These are phyloP conservation scores for Stylonectria norvegica DNA, from an alignment of 2,329 filamentous ascomycete species.

Conservation along the genomic window DNA sequence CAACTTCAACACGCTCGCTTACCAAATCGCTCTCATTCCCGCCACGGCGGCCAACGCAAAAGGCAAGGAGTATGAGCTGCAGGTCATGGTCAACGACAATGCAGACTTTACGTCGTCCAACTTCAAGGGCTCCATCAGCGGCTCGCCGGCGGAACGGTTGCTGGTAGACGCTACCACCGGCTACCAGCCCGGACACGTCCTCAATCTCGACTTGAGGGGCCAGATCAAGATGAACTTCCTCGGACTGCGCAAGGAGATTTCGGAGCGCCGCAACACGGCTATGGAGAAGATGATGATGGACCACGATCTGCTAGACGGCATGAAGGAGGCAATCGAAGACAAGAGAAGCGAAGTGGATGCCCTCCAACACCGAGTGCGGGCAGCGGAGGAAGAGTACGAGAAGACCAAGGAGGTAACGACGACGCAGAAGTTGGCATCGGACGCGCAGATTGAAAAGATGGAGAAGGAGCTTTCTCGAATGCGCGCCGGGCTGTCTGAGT, in stretches of 20 bases:
- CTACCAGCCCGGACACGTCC: conserved; percentile 83
- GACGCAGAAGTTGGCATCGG: conserved; percentile 82
- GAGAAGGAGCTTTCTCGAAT: conserved; percentile 97
- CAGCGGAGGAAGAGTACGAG: conserved; percentile 90
- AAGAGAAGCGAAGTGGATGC: conserved; percentile 91
- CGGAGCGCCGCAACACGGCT: conserved; percentile 76
- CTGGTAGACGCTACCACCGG: conserved; percentile 78
- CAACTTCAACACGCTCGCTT: conserved; percentile 88
- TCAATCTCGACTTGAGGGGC: conserved; percentile 85
- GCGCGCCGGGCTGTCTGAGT: conserved; percentile 77
- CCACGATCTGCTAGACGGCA: conserved; percentile 86
- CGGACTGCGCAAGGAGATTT: conserved; percentile 80
- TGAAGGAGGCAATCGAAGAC: conserved; percentile 96
- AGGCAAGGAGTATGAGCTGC: conserved; percentile 79
- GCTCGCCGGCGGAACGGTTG: conserved; percentile 63
- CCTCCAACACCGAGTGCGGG: conserved; percentile 80
- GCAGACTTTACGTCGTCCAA: conserved; percentile 71
- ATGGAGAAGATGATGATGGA: conserved; percentile 93
- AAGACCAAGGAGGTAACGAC: conserved; percentile 83
- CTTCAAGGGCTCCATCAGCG: conserved; percentile 42
- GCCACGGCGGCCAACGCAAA: conserved; percentile 80
- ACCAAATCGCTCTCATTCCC: conserved; percentile 89
- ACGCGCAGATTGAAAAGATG: conserved; percentile 97
- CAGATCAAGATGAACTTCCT: conserved; percentile 76
- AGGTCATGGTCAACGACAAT: conserved; percentile 73